phyloP scores from a whole-genome alignment of 805 yeast species.

The Peterozyma toletana region DNA sequence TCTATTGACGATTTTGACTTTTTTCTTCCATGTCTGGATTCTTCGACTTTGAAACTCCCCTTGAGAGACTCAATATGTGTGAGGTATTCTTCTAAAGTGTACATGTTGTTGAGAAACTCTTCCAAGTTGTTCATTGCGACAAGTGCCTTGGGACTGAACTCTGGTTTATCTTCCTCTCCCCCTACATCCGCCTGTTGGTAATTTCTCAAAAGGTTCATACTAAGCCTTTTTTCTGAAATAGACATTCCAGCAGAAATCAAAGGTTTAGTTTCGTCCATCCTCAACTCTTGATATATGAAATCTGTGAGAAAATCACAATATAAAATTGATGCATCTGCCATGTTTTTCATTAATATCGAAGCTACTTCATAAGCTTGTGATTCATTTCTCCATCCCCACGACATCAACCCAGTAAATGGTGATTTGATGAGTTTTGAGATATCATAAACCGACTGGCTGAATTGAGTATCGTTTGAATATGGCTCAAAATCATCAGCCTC shows the following conservation, averaged over 20 bases:
- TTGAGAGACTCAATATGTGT: neutral
- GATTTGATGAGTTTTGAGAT: constrained; percentile 58
- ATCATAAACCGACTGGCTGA: constrained; percentile 61
- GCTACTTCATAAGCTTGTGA: constrained; percentile 55
- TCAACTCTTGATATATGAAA: constrained; percentile 16
- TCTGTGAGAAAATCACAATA: constrained; percentile 35
- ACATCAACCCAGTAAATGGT: constrained; percentile 44
- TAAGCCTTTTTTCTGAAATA: constrained; percentile 7
- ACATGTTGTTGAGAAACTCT: constrained; percentile 38
- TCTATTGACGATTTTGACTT: constrained; percentile 2
- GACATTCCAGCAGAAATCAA: constrained; percentile 21
- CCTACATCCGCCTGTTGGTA: constrained; percentile 39
- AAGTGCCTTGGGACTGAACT: constrained; percentile 57
- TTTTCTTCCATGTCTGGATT: neutral
- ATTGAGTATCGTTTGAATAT: constrained; percentile 28
- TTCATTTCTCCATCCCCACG: constrained; percentile 60
- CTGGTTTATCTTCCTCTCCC: constrained; percentile 23
- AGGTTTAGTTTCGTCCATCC: constrained; percentile 26
- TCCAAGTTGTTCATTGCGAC: constrained; percentile 69
- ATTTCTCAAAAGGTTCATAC: constrained; percentile 3
- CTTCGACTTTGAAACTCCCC: constrained; percentile 39
- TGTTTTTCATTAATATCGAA: constrained; percentile 52
- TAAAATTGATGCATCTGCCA: constrained; percentile 51
- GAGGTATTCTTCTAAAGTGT: constrained; percentile 45
- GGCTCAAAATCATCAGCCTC: constrained; percentile 52